Base-by-base conservation (phyloP, 2,329 filamentous ascomycete species). In the Eutypella sp. region DNA sequence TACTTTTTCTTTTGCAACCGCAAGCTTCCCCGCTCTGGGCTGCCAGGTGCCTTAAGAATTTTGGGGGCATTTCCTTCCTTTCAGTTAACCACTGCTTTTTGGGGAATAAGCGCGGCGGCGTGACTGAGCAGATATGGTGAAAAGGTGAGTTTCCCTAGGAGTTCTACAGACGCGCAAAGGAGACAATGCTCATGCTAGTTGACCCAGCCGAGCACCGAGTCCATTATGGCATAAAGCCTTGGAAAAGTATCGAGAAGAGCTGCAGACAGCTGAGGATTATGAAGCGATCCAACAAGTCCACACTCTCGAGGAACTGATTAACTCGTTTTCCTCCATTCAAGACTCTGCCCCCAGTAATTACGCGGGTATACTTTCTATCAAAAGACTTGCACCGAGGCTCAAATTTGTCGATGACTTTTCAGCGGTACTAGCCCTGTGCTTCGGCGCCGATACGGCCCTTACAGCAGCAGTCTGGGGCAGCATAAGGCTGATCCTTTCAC, bases 401-500 rank as follows among this genome's bases (percentile, higher is more conserved):
- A 56, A 56, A 38, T 58, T 58, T 42, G 44, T 63, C 9, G 56
- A 58, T 47, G 55, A 61, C 45, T 62, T 63, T 44, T 53, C 57
- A 10, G 59, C 58, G 11, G 43, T 62, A 4, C 44, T 61, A 7
- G 58, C 58, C 8, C 47, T 57, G 34, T 55, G 49, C 29, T 56
- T 59, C 39, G 58, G 59, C 25, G 57, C 57, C 22, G 54, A 62
- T 45, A 46, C 57, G 10, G 50, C 52, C 18, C 47, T 60, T 18
- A 58, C 58, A 24, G 60, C 57, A 15, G 47, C 57, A 7, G 54
- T 62, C 20, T 63, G 58, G 58, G 60, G 60, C 20, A 62, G 59
- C 45, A 54, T 51, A 22, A 47, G 58, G 22, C 42, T 60, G 37
- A 57, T 61, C 42, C 45, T 60, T 16, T 47, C 47, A 5, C 52